Percentiles rank a stretch among this genome's conserved stretches.
Conservation (phyloP, 495 filamentous ascomycete genomes). For the Jackrogersella minutella region DNA sequence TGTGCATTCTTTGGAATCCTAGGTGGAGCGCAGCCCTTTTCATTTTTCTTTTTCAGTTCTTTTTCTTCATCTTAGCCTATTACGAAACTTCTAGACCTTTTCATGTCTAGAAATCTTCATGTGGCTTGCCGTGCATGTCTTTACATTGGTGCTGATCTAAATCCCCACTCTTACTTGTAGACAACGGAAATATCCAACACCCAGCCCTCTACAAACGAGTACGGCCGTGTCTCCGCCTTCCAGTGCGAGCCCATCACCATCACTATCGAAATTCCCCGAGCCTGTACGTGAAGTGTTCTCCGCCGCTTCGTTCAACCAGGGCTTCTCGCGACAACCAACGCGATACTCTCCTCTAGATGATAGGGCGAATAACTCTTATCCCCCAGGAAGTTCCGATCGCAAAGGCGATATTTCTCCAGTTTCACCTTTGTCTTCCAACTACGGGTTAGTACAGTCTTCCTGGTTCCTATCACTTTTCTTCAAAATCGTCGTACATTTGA, state of each 20-base stretch:
- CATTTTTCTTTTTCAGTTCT: neutral
- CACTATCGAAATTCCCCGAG: conserved; percentile 48
- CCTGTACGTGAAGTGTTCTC: conserved; percentile 35
- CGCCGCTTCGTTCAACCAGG: conserved; percentile 22
- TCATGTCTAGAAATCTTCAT: conserved; percentile 12
- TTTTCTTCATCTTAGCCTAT: neutral
- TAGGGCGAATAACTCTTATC: conserved; percentile 1
- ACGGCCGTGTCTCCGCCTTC: conserved; percentile 51
- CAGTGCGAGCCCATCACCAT: conserved; percentile 52
- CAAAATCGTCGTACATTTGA: neutral
- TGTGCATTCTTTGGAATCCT: conserved; percentile 36
- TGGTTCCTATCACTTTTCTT: neutral
- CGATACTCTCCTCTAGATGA: conserved; percentile 27
- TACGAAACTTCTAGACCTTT: conserved; percentile 23
- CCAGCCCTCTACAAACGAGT: conserved; percentile 54
- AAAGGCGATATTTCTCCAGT: conserved; percentile 24
- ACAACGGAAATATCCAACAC: conserved; percentile 50
- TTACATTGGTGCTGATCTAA: conserved; percentile 45
- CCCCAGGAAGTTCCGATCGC: neutral
- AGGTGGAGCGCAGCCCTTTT: conserved; percentile 22
- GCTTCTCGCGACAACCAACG: conserved; percentile 45
- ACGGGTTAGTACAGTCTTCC: conserved; percentile 25
- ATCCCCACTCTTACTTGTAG: conserved; percentile 51
- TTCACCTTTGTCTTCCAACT: conserved; percentile 19
- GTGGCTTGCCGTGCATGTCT: conserved; percentile 21